A percentile compares a stretch with the other conserved stretches of the same genome.
Evolutionary conservation across 176 grass and related monocot genomes (phyloP).

Genomic region (Rhynchospora tenuis): DNA sequence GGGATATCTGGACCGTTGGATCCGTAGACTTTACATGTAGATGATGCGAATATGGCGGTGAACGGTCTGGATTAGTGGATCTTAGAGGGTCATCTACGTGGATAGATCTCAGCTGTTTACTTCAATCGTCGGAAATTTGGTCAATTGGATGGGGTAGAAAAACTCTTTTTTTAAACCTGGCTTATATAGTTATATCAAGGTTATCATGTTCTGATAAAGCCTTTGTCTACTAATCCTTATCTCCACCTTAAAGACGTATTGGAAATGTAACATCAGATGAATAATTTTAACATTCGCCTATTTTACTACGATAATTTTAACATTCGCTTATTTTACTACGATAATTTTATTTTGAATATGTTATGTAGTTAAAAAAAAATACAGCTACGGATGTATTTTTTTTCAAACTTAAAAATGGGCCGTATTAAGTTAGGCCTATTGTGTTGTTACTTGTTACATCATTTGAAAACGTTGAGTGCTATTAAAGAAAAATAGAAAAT

Average conservation of each 20-base stretch:
- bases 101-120: not conserved
- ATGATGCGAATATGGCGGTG: not conserved
- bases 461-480: not conserved
- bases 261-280: not conserved
- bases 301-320: not conserved
- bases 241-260: not conserved
- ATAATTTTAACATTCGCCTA: not conserved
- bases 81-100: slow-evolving; percentile 1
- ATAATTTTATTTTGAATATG: too few relatives aligned
- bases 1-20: slow-evolving; percentile 20
- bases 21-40: not conserved
- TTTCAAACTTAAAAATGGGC: too few relatives aligned
- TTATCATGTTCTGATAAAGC: too few relatives aligned
- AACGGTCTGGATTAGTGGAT: slow-evolving; percentile 14
- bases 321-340: not conserved
- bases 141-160: not conserved
- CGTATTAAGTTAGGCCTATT: not conserved
- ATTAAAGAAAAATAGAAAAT: too few relatives aligned
- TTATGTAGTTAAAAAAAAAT: too few relatives aligned
- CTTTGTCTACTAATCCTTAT: too few relatives aligned
- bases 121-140: not conserved
- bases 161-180: not conserved
- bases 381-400: too few relatives aligned
- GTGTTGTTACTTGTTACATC: not conserved
- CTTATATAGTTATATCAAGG: too few relatives aligned